Evolutionary conservation across 108 stramenopile species (phyloP), one percentile per base, ranked within the genome.

Genomic region (Cyclotella cryptica): DNA sequence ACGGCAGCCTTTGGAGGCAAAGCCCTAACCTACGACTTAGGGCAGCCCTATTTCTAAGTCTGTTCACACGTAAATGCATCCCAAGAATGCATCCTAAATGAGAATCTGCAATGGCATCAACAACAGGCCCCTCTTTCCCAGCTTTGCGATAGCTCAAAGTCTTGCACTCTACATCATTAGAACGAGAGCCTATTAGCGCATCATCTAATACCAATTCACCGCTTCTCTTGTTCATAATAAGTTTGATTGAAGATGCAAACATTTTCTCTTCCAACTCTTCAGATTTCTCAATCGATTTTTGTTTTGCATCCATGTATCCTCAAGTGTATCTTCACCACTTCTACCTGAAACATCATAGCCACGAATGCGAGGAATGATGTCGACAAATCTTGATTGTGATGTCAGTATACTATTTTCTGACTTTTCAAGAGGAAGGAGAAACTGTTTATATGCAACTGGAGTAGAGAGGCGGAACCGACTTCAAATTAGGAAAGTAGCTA

Each of bases 241-340:
- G 15, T 17, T 17, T n/a, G n/a, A 49, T n/a, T 17, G 47, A 7
- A n/a, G 47, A 9, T n/a, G 47, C 47, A 49, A 7, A 49, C 47
- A 49, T 49, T n/a, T n/a, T n/a, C 47, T 49, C 47, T n/a, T 49
- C 47, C 47, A 49, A n/a, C 18, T n/a, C n/a, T 49, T 17, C n/a
- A 3, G n/a, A 49, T 49, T 49, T 49, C 47, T 9, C 47, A 49
- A n/a, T 49, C 47, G 9, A 3, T 49, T 17, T 49, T 17, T 3
- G 3, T 49, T 9, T n/a, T 49, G 47, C 18, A 49, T 17, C 47
- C 9, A 49, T 9, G 9, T n/a, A 49, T 49, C 47, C 15, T 49
- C 47, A 49, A 35, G 6, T 5, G 35, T 6, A 35, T 49, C 47
- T 3, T 49, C 47, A 49, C 47, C 47, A 49, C n/a, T 17, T 49